A percentile compares a stretch with the other conserved stretches of the same genome.
phyloP scores from a whole-genome alignment of 192 early-diverging fungal species.

The Fimicolochytrium jonesii region DNA sequence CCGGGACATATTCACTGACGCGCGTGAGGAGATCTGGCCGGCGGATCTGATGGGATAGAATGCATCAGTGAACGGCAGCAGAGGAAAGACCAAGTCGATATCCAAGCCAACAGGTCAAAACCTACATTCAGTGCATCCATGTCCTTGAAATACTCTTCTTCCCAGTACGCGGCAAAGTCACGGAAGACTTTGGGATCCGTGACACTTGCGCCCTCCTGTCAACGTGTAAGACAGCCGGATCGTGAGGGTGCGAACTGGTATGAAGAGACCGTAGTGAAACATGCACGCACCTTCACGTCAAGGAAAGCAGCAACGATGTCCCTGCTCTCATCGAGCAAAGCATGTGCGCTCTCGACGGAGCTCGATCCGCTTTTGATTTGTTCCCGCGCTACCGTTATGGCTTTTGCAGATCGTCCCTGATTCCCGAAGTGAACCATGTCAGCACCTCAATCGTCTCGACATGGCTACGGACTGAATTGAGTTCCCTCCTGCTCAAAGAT shows the following conservation, averaged over 20 bases:
- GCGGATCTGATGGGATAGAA: constrained; percentile 51
- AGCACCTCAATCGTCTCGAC: too few species aligned
- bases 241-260: too few species aligned
- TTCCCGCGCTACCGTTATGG: constrained; percentile 34
- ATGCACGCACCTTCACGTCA: constrained; percentile 15
- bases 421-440: constrained; percentile 20
- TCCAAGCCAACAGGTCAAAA: background rate
- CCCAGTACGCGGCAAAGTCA: constrained; percentile 89
- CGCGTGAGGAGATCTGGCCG: constrained; percentile 85
- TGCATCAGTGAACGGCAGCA: too few species aligned
- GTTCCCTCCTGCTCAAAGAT: too few species aligned
- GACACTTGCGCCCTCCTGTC: constrained; percentile 55
- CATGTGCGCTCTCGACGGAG: constrained; percentile 14
- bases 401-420: constrained; percentile 27
- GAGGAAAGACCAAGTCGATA: too few species aligned
- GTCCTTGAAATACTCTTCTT: constrained; percentile 86
- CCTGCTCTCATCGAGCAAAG: constrained; percentile 11
- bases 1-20: constrained; percentile 94
- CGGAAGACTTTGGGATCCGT: constrained; percentile 90
- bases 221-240: background rate
- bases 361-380: constrained; percentile 16
- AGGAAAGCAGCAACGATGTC: constrained; percentile 15
- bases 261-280: background rate
- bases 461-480: too few species aligned
- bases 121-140: constrained; percentile 86